Evolutionary conservation across 352 stramenopile species (phyloP).

Genomic region (Heterotrichella gracilis): DNA sequence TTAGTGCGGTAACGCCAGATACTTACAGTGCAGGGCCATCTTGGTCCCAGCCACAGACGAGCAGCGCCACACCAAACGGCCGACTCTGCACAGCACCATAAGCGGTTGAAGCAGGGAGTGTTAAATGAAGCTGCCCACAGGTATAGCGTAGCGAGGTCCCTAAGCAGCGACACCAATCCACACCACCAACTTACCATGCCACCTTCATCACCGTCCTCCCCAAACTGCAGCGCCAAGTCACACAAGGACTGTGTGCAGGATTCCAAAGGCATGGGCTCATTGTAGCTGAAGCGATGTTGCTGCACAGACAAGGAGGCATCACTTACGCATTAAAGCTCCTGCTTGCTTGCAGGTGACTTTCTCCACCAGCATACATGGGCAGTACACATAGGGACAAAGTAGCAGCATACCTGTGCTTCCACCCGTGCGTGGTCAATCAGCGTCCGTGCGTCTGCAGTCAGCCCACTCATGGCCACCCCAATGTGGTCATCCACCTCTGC

Average conservation of each 20-base stretch:
- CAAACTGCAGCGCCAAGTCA: slow-evolving; percentile 81
- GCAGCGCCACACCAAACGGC: slow-evolving; percentile 84
- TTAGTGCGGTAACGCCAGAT: slow-evolving; percentile 30
- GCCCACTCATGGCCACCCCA: slow-evolving; percentile 78
- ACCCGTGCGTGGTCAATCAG: slow-evolving; percentile 92
- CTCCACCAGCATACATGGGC: too few species aligned
- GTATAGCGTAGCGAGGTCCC: too few species aligned
- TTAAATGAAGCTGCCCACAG: too few species aligned
- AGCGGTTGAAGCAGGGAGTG: too few species aligned
- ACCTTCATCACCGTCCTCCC: slow-evolving; percentile 41
- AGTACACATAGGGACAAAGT: too few species aligned
- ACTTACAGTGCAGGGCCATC: slow-evolving; percentile 68
- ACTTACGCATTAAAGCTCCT: too few species aligned
- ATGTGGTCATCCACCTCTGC: slow-evolving; percentile 92
- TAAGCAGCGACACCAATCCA: too few species aligned
- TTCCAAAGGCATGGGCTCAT: slow-evolving; percentile 84
- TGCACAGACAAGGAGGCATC: too few species aligned
- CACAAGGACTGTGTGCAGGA: slow-evolving; percentile 85
- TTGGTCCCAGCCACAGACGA: slow-evolving; percentile 66
- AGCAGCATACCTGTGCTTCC: slow-evolving; percentile 86
- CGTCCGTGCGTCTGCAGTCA: slow-evolving; percentile 85
- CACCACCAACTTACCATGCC: slow-evolving; percentile 87
- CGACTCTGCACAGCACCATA: too few species aligned
- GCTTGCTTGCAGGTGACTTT: too few species aligned
- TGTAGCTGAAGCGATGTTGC: slow-evolving; percentile 75